phyloP scores from a whole-genome alignment of 202 grass and related monocot species.

The Setaria viridis region DNA sequence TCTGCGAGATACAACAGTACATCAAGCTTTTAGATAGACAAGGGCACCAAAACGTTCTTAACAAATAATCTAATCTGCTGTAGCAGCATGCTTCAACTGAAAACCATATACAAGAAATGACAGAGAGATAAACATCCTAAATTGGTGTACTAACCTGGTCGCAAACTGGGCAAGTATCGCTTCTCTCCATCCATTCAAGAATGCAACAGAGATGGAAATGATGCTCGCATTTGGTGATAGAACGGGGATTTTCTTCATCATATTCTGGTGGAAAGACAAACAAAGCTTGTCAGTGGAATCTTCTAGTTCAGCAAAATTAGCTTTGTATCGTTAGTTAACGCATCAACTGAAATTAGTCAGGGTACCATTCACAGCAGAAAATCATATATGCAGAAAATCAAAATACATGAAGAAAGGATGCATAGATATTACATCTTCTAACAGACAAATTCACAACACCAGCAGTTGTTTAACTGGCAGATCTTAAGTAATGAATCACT shows the following conservation, averaged over 20 bases:
- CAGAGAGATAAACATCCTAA: not conserved
- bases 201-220: constrained; percentile 91
- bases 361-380: not conserved
- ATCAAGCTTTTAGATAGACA: constrained; percentile 32
- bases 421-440: not conserved
- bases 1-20: constrained; percentile 52
- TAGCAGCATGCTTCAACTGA: not conserved
- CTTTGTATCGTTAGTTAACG: not conserved
- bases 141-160: constrained; percentile 65
- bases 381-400: constrained; percentile 11
- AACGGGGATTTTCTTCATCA: constrained; percentile 83
- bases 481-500: constrained; percentile 14
- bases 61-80: not conserved
- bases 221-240: constrained; percentile 80
- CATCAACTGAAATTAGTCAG: constrained; percentile 9
- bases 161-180: constrained; percentile 86
- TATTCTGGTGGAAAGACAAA: constrained; percentile 69
- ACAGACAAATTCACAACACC: not conserved
- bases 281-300: constrained; percentile 31
- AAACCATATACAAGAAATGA: not conserved
- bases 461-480: not conserved
- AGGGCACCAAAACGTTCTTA: not conserved
- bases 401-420: not conserved
- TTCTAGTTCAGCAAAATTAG: not conserved
- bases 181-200: constrained; percentile 96